A percentile compares a stretch with the other conserved stretches of the same genome.
These are phyloP conservation scores for Phytophthora syringae DNA, from an alignment of 352 stramenopile genomes.

Conservation along the genomic window DNA sequence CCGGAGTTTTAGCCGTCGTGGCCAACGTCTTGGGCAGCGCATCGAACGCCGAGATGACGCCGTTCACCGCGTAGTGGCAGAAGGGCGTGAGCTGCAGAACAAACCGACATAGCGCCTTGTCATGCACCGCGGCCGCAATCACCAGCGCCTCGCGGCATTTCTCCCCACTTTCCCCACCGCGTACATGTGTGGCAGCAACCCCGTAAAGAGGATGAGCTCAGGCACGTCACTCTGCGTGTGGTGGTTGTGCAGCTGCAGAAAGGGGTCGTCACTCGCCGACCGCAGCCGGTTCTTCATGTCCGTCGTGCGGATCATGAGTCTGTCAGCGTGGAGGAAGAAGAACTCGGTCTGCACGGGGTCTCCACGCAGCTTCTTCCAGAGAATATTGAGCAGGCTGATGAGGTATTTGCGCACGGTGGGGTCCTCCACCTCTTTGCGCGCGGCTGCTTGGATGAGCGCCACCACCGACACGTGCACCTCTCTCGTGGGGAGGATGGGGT, in stretches of 20 bases:
- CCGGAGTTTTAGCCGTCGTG: constrained; percentile 27
- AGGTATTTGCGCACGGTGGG: constrained; percentile 85
- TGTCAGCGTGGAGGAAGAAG: constrained; percentile 82
- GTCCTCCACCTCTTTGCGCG: constrained; percentile 83
- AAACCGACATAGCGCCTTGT: constrained; percentile 80
- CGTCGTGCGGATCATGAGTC: constrained; percentile 56
- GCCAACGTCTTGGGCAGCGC: constrained; percentile 74
- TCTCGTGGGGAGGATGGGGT: constrained; percentile 80
- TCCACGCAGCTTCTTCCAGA: constrained; percentile 88
- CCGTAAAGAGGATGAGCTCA: constrained; percentile 86
- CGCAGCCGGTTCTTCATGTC: constrained; percentile 31
- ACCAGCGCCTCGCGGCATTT: constrained; percentile 86
- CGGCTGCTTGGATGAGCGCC: constrained; percentile 79
- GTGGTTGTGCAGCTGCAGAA: constrained; percentile 42
- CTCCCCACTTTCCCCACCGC: constrained; percentile 78
- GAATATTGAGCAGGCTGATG: constrained; percentile 78
- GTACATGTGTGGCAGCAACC: constrained; percentile 87
- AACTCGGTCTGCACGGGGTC: constrained; percentile 90
- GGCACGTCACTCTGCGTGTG: constrained; percentile 63
- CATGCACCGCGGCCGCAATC: constrained; percentile 79
- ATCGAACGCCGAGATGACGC: constrained; percentile 84
- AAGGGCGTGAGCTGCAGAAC: constrained; percentile 88
- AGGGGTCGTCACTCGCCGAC: constrained; percentile 34
- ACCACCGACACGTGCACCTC: constrained; percentile 86
- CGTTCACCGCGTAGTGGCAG: constrained; percentile 88